phyloP scores from a whole-genome alignment of 371 early-diverging fungal species.

The Apophysomyces trapeziformis region DNA sequence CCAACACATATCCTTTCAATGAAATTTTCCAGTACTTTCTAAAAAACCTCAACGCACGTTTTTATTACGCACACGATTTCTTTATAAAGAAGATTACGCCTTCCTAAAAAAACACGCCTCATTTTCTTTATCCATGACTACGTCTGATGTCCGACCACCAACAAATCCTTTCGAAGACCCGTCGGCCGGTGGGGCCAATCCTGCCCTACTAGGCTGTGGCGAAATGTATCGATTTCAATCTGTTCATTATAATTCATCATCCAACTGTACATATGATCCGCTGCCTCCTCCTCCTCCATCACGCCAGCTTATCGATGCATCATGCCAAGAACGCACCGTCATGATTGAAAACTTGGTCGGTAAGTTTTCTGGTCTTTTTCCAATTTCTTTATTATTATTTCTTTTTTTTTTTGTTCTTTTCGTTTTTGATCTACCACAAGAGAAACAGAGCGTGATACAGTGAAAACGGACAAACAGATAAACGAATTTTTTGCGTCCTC shows the following conservation, averaged over 20 bases:
- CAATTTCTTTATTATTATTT: not conserved
- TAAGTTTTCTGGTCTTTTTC: constrained; percentile 21
- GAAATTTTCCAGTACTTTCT: not conserved
- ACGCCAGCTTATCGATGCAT: constrained; percentile 16
- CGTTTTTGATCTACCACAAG: no score
- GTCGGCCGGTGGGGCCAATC: not conserved
- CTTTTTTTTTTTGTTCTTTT: not conserved
- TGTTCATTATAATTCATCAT: not conserved
- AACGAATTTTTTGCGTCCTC: no score
- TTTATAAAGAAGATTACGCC: not conserved
- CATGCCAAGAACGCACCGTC: constrained; percentile 37
- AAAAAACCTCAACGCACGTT: not conserved
- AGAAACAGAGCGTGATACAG: no score
- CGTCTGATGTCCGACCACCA: not conserved
- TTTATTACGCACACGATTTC: no score
- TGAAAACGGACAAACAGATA: no score
- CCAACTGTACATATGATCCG: constrained; percentile 1
- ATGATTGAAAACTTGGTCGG: constrained; percentile 46
- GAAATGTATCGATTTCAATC: not conserved
- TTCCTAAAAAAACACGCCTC: not conserved
- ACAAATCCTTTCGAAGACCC: not conserved
- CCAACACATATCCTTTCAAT: not conserved
- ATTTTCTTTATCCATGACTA: constrained; percentile 1
- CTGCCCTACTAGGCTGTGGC: not conserved
- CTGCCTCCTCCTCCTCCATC: not conserved